Conservation (phyloP, 2,329 filamentous ascomycete genomes). For the Neopestalotiopsis sp. region DNA sequence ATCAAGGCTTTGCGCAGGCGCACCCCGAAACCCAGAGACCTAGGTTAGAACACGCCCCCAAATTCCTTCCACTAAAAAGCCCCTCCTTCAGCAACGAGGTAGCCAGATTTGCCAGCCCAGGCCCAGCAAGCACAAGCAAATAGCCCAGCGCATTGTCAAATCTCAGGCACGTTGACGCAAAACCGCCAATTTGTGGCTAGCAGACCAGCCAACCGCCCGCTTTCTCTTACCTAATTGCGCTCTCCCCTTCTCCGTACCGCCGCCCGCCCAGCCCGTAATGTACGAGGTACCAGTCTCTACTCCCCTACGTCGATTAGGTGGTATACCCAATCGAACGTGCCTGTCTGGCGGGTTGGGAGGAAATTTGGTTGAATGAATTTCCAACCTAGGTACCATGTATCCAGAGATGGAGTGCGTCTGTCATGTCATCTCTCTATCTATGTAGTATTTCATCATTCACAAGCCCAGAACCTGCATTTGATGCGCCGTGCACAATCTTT, state of each 20-base stretch:
- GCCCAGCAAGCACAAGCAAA: not conserved
- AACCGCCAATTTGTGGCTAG: constrained; percentile 1
- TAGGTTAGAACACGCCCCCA: not conserved
- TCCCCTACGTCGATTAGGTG: too few relatives aligned
- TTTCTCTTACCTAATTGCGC: constrained; percentile 13
- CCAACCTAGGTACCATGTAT: too few relatives aligned
- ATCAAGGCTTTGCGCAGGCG: not conserved
- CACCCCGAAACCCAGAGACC: not conserved
- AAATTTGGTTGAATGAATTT: too few relatives aligned
- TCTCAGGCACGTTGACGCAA: constrained; percentile 2
- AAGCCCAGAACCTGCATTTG: too few relatives aligned
- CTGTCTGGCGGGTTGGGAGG: too few relatives aligned
- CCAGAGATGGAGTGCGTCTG: too few relatives aligned
- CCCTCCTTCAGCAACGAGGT: not conserved
- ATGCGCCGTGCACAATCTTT: too few relatives aligned
- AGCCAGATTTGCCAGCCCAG: not conserved
- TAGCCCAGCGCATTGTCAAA: not conserved
- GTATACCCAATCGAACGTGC: too few relatives aligned
- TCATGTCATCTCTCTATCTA: too few relatives aligned
- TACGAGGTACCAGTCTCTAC: too few relatives aligned
- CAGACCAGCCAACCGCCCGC: not conserved
- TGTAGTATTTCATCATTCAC: too few relatives aligned
- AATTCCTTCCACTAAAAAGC: not conserved
- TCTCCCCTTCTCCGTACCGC: constrained; percentile 8
- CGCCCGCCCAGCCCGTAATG: too few relatives aligned